These are phyloP conservation scores for Suillus paluster DNA, from an alignment of 768 basidiomycete genomes.

Conservation along the genomic window DNA sequence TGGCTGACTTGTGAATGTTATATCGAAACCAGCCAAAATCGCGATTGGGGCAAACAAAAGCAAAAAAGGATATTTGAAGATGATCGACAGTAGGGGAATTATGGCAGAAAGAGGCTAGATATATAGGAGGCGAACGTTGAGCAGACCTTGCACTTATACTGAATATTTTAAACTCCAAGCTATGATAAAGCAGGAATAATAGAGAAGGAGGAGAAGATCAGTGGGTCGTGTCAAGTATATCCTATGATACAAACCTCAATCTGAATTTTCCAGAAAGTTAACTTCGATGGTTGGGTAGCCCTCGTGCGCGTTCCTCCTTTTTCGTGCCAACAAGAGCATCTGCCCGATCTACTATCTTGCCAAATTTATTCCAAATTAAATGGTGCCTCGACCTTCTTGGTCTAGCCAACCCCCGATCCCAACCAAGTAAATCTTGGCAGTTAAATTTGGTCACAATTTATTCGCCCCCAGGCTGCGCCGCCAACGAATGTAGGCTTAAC, in stretches of 20 bases:
- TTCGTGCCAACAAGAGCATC: conserved; percentile 34
- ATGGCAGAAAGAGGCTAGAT: background rate
- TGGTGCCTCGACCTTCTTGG: background rate
- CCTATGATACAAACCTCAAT: background rate
- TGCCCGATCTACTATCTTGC: background rate
- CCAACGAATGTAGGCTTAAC: background rate
- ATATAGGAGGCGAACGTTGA: conserved; percentile 5
- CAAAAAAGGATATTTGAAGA: conserved; percentile 6
- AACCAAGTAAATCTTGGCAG: conserved; percentile 1
- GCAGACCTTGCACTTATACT: no score
- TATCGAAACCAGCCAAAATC: conserved; percentile 1
- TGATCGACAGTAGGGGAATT: conserved; percentile 3
- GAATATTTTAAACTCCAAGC: conserved; percentile 1
- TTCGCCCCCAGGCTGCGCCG: no score
- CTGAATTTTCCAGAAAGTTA: background rate
- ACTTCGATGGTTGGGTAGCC: conserved; percentile 7
- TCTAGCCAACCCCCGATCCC: background rate
- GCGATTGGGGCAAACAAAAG: background rate
- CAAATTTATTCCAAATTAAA: background rate
- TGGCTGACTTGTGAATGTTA: conserved; percentile 7
- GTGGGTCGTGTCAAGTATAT: no score
- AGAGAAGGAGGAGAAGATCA: background rate
- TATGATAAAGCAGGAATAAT: conserved; percentile 6
- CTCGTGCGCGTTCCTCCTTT: conserved; percentile 22
- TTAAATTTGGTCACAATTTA: background rate